Evolutionary conservation across 2,329 filamentous ascomycete genomes (phyloP).

Genomic region (Apiospora malaysiana): DNA sequence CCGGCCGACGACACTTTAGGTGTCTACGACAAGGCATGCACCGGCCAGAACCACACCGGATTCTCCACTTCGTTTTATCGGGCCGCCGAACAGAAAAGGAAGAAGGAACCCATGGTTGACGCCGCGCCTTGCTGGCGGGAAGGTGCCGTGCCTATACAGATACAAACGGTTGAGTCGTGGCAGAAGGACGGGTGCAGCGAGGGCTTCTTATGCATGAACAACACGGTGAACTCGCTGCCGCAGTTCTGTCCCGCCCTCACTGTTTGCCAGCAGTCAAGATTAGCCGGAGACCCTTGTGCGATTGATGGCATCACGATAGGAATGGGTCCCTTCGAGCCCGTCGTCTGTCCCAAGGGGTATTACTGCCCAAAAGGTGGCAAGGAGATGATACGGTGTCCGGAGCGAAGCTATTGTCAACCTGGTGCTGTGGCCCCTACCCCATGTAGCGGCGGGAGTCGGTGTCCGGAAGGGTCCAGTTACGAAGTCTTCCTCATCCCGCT

Average conservation of each 20-base stretch:
- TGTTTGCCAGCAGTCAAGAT: slow-evolving; percentile 44
- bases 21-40: slow-evolving; percentile 48
- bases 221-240: slow-evolving; percentile 52
- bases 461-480: slow-evolving; percentile 49
- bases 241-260: slow-evolving; percentile 50
- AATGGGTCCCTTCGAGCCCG: slow-evolving; percentile 57
- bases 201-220: slow-evolving; percentile 53
- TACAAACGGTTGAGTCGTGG: slow-evolving; percentile 47
- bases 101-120: slow-evolving; percentile 40
- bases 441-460: slow-evolving; percentile 52
- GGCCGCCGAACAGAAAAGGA: slow-evolving; percentile 34
- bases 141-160: slow-evolving; percentile 46
- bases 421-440: slow-evolving; percentile 54
- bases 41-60: slow-evolving; percentile 45
- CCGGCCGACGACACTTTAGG: slow-evolving; percentile 34
- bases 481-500: slow-evolving; percentile 53
- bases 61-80: slow-evolving; percentile 50
- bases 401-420: slow-evolving; percentile 56
- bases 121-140: slow-evolving; percentile 48
- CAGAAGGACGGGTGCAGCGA: slow-evolving; percentile 43
- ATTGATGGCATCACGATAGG: slow-evolving; percentile 43
- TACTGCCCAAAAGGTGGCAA: slow-evolving; percentile 54
- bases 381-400: slow-evolving; percentile 49
- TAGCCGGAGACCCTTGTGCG: slow-evolving; percentile 42
- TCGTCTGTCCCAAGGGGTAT: slow-evolving; percentile 53